phyloP scores from a whole-genome alignment of 495 filamentous ascomycete species.

The Penicillium taxi region DNA sequence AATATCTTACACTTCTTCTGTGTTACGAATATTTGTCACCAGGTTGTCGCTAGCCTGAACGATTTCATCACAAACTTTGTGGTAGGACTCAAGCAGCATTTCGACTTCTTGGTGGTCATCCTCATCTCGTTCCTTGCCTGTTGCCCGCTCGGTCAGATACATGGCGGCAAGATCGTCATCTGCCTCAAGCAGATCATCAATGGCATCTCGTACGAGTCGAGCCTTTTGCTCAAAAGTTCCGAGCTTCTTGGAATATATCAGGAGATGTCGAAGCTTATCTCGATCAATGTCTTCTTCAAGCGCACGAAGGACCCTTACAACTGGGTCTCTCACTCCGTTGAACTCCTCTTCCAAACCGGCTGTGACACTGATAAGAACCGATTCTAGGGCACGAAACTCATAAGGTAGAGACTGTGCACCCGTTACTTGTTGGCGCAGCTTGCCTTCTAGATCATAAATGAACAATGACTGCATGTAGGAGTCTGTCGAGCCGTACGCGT shows the following conservation, averaged over 20 bases:
- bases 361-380: constrained; percentile 58
- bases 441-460: constrained; percentile 79
- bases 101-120: constrained; percentile 95
- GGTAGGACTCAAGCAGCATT: constrained; percentile 92
- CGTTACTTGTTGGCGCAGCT: constrained; percentile 48
- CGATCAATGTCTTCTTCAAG: constrained; percentile 96
- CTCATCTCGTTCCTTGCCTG: constrained; percentile 64
- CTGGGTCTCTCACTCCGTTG: constrained; percentile 82
- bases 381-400: constrained; percentile 54
- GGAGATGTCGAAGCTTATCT: constrained; percentile 80
- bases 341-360: constrained; percentile 87
- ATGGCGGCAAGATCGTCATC: constrained; percentile 93
- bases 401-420: constrained; percentile 51
- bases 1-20: constrained; percentile 82
- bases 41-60: constrained; percentile 89
- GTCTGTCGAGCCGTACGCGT: constrained; percentile 89
- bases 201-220: constrained; percentile 84
- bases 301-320: constrained; percentile 78
- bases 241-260: constrained; percentile 89
- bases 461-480: constrained; percentile 93
- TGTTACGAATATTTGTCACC: constrained; percentile 93
- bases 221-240: constrained; percentile 98
- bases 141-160: constrained; percentile 84
- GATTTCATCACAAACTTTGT: constrained; percentile 97
- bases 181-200: constrained; percentile 93